A percentile compares a stretch with the other conserved stretches of the same genome.
Conservation (phyloP, 495 filamentous ascomycete species). For the Penicillium coprophilum region DNA sequence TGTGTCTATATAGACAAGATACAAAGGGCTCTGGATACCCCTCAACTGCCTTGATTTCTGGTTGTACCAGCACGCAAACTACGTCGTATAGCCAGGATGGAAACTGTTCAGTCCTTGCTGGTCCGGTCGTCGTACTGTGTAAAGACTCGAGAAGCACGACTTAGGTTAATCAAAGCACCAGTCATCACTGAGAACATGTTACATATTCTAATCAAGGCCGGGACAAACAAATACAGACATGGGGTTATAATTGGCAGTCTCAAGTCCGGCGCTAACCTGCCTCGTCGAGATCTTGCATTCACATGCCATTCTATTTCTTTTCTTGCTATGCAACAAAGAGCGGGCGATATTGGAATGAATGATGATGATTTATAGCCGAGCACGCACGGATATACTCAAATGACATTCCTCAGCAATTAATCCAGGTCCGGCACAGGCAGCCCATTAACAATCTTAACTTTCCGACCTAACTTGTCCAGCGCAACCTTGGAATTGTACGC, state of each 20-base stretch:
- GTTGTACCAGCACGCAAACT: neutral
- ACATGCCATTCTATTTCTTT: neutral
- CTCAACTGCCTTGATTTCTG: neutral
- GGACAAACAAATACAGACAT: neutral
- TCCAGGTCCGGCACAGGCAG: constrained; percentile 78
- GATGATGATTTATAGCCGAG: neutral
- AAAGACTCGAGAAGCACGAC: neutral
- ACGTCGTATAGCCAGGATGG: neutral
- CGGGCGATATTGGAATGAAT: neutral
- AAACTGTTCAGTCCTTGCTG: neutral
- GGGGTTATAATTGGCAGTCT: neutral
- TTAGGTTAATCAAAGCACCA: neutral
- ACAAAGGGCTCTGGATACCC: neutral
- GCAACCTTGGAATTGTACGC: constrained; percentile 71
- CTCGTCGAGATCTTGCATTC: neutral
- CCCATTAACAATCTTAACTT: constrained; percentile 76
- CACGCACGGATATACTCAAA: neutral
- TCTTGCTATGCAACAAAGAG: neutral
- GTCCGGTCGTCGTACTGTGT: neutral
- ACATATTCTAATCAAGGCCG: constrained; percentile 1
- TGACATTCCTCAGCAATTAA: constrained; percentile 30
- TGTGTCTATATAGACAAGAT: constrained; percentile 1
- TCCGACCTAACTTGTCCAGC: constrained; percentile 67
- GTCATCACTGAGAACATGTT: neutral
- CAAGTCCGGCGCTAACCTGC: neutral